Base-by-base conservation (phyloP, 306 rosid genomes). In the Acacia acuminata region DNA sequence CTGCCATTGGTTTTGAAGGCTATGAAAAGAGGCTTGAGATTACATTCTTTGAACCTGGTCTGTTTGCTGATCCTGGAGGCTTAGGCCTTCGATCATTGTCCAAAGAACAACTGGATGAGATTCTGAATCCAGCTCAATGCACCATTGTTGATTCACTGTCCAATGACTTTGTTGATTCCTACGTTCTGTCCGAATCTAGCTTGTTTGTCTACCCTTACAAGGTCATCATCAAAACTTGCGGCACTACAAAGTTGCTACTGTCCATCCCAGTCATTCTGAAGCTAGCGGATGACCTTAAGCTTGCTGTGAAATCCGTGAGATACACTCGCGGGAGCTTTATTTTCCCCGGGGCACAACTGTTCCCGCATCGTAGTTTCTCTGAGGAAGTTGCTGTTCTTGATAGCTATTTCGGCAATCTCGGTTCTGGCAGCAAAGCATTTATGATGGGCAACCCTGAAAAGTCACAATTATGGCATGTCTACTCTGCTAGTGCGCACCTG, bases 1-100 rank as follows among this genome's bases (percentile, higher is more conserved):
- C 99, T 81, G 89, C 98, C 15, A 96, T 96, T 71, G 99, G 99
- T 74, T 96, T 96, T 12, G 99, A 96, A 87, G 99, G 99, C 38
- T 96, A 86, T 20, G 99, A 96, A 74, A 96, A 96, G 87, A 90
- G 99, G 90, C 97, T 96, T 14, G 99, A 96, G 88, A 92, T 96
- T 55, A 77, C 96, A 0, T 96, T 96, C 81, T 89, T 82, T 4
- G 96, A 93, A 83, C 82, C 81, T 0, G 97, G 91, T 34, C 14
- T 91, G 24, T 89, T 95, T 76, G 82, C 91, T 77, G 97, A 93
- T 77, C 97, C 94, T 1, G 73, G 4, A 14, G 97, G 97, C 74
- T 79, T 75, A 85, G 99, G 98, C 78, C 94, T 96, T 68, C 94
- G 96, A 13, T 84, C 92, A 8, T 72, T 94, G 64, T 88, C 97